A percentile compares a stretch with the other conserved stretches of the same genome.
These are phyloP conservation scores for Noccaea bulbosa DNA, from an alignment of 345 rosid genomes.

Conservation along the genomic window DNA sequence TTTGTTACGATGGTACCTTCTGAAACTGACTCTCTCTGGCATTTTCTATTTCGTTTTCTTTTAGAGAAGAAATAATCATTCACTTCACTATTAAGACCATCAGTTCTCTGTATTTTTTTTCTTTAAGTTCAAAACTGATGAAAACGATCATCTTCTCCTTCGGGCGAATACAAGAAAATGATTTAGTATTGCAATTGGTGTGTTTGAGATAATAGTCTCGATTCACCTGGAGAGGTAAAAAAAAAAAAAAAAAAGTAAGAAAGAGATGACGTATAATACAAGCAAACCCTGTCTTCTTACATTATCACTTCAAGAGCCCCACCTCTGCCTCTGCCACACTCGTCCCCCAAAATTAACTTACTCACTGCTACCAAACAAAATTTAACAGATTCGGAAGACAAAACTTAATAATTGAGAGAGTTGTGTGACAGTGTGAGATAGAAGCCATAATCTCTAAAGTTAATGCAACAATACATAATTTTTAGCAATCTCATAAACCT, in stretches of 20 bases:
- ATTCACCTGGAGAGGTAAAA: constrained; percentile 31
- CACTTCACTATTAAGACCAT: constrained; percentile 11
- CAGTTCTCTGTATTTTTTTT: neutral
- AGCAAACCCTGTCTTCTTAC: constrained; percentile 43
- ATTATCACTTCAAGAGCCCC: constrained; percentile 30
- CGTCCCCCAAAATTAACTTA: constrained; percentile 34
- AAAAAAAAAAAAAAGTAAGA: constrained; percentile 2
- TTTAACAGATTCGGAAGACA: constrained; percentile 28
- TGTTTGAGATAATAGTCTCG: constrained; percentile 9
- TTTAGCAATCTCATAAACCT: neutral
- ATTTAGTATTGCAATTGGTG: constrained; percentile 12
- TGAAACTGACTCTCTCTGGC: constrained; percentile 39
- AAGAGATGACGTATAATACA: constrained; percentile 35
- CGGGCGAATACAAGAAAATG: neutral
- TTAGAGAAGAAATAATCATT: constrained; percentile 24
- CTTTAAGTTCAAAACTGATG: neutral
- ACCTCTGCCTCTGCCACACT: constrained; percentile 18
- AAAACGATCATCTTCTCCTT: neutral
- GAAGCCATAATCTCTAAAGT: constrained; percentile 19
- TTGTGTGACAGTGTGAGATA: constrained; percentile 32
- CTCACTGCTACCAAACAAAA: constrained; percentile 41
- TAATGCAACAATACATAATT: constrained; percentile 14
- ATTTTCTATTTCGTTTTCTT: constrained; percentile 27
- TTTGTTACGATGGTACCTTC: constrained; percentile 41
- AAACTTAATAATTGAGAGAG: constrained; percentile 17